These are phyloP conservation scores for Clonostachys rosea DNA, from an alignment of 2,329 filamentous ascomycete species.

Conservation along the genomic window DNA sequence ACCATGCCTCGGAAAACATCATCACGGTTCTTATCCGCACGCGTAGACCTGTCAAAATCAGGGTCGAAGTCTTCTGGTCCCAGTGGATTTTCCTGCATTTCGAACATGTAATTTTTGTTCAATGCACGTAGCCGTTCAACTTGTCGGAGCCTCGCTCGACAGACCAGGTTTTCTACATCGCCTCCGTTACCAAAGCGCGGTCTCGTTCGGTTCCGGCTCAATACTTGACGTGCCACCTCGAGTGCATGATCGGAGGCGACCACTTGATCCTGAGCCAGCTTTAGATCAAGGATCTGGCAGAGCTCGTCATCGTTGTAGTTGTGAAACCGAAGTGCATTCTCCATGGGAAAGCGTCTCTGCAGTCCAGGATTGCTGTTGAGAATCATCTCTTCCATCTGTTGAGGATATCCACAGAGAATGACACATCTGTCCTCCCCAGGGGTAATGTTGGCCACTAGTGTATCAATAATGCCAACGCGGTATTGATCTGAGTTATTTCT, in stretches of 20 bases:
- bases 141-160: not conserved
- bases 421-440: conserved; percentile 40
- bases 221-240: not conserved
- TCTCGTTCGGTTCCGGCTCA: not conserved
- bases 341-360: conserved; percentile 56
- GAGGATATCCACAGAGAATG: conserved; percentile 62
- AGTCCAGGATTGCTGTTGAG: conserved; percentile 65
- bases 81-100: not conserved
- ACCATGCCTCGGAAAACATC: not conserved
- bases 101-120: not conserved
- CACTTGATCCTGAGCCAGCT: conserved; percentile 11
- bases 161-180: not conserved
- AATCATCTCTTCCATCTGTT: conserved; percentile 65
- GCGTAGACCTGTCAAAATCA: not conserved
- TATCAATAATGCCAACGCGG: not conserved
- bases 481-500: not conserved
- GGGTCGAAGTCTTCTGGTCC: not conserved
- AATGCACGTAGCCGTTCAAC: conserved; percentile 23
- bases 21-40: not conserved
- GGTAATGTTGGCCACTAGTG: not conserved
- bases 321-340: conserved; percentile 54
- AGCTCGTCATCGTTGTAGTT: not conserved
- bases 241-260: not conserved
- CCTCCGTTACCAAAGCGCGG: not conserved
- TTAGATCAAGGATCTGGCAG: not conserved